Conservation (phyloP, 495 filamentous ascomycete genomes). For the Astrothelium subdiscretum region DNA sequence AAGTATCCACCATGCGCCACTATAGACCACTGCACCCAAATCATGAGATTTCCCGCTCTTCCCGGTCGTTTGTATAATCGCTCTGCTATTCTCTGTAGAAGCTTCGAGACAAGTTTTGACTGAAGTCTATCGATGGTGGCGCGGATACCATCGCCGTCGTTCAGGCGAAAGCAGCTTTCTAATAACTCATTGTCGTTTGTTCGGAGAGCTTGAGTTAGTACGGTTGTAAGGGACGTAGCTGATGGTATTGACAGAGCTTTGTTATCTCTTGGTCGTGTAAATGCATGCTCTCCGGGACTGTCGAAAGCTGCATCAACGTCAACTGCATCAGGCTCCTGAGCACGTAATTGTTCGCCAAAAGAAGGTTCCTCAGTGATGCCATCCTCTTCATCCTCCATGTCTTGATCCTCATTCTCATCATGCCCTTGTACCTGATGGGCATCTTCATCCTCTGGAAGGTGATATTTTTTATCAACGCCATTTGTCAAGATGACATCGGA, state of each 20-base stretch:
- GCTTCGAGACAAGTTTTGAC: constrained; percentile 61
- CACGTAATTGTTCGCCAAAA: constrained; percentile 77
- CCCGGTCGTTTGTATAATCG: constrained; percentile 79
- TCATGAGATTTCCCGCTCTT: constrained; percentile 79
- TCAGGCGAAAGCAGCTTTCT: constrained; percentile 79
- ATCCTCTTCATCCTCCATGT: constrained; percentile 28
- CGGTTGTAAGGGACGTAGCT: constrained; percentile 74
- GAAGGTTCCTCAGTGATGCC: constrained; percentile 60
- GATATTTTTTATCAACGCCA: background rate
- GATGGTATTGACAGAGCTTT: constrained; percentile 35
- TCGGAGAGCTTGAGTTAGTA: constrained; percentile 81
- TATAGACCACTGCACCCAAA: constrained; percentile 95
- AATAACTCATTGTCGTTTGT: constrained; percentile 82
- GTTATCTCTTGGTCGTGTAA: constrained; percentile 1
- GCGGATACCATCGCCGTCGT: constrained; percentile 61
- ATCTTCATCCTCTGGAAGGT: background rate
- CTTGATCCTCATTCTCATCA: constrained; percentile 13
- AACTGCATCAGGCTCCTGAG: constrained; percentile 54
- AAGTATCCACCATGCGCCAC: constrained; percentile 88
- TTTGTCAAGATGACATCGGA: background rate
- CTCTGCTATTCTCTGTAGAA: constrained; percentile 76
- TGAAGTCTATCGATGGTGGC: constrained; percentile 83
- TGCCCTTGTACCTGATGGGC: constrained; percentile 5
- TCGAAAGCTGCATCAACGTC: constrained; percentile 59
- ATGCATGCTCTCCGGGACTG: constrained; percentile 31